A percentile compares a stretch with the other conserved stretches of the same genome.
Evolutionary conservation across 2,329 filamentous ascomycete genomes (phyloP).

Genomic region (Coniochaeta hoffmannii): DNA sequence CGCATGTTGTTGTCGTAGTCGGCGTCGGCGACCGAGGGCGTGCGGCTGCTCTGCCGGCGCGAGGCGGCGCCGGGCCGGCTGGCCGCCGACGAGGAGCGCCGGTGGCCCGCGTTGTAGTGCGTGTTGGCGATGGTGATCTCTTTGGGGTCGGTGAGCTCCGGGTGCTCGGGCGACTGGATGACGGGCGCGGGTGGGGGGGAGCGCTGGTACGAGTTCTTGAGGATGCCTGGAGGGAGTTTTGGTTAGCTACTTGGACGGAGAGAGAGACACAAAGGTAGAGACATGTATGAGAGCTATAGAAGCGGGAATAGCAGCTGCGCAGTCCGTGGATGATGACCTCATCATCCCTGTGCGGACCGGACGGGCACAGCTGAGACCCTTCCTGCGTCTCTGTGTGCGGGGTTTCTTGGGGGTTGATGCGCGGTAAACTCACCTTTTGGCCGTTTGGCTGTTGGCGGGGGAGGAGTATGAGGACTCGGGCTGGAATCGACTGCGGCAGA

Average conservation of each 20-base stretch:
- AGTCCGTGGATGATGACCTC: background rate
- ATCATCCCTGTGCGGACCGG: too few species aligned
- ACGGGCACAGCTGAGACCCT: background rate
- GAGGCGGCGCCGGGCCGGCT: slow-evolving; percentile 59
- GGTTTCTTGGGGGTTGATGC: background rate
- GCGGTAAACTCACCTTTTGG: slow-evolving; percentile 34
- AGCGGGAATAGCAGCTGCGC: background rate
- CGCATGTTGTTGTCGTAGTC: slow-evolving; percentile 50
- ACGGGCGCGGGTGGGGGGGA: slow-evolving; percentile 46
- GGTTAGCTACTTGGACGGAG: background rate
- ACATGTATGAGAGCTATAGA: background rate
- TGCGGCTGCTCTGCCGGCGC: slow-evolving; percentile 43
- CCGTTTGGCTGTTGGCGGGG: slow-evolving; percentile 30
- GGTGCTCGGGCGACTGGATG: slow-evolving; percentile 14
- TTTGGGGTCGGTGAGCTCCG: slow-evolving; percentile 48
- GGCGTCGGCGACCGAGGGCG: slow-evolving; percentile 34
- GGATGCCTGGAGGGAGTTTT: slow-evolving; percentile 60
- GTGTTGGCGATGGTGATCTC: slow-evolving; percentile 94
- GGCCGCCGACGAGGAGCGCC: slow-evolving; percentile 70
- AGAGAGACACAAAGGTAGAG: background rate
- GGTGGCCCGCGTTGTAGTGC: slow-evolving; percentile 83
- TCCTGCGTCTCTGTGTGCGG: background rate
- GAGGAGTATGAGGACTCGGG: slow-evolving; percentile 33
- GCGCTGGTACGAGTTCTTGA: slow-evolving; percentile 77
- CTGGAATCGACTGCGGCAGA: slow-evolving; percentile 29